Conservation (phyloP, 495 filamentous ascomycete genomes). For the Parathielavia appendiculata region DNA sequence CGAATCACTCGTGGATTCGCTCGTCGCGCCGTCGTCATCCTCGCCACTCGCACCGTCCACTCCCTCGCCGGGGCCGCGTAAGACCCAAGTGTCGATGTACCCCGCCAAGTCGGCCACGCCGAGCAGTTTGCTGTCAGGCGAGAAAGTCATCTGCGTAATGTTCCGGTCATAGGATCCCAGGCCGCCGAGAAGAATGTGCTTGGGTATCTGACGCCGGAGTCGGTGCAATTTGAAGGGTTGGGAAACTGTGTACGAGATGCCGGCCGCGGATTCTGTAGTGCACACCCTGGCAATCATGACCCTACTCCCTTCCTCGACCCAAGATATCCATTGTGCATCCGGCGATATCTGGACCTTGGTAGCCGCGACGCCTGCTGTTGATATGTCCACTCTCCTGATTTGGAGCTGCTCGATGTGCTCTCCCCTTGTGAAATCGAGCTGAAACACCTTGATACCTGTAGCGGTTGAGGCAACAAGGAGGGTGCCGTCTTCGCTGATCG, state of each 20-base stretch:
- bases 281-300: constrained; percentile 65
- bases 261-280: constrained; percentile 36
- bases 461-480: constrained; percentile 72
- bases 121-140: constrained; percentile 71
- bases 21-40: constrained; percentile 25
- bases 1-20: constrained; percentile 28
- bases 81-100: constrained; percentile 77
- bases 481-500: constrained; percentile 66
- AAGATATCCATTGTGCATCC: constrained; percentile 67
- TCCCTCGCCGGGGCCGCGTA: constrained; percentile 47
- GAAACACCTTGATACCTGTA: constrained; percentile 74
- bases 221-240: constrained; percentile 52
- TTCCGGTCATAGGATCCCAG: constrained; percentile 74
- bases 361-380: constrained; percentile 50
- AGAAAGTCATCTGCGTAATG: constrained; percentile 72
- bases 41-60: constrained; percentile 28
- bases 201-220: constrained; percentile 50
- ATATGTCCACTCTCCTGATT: constrained; percentile 30
- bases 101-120: constrained; percentile 77
- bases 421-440: constrained; percentile 43
- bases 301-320: constrained; percentile 73
- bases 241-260: constrained; percentile 43
- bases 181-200: constrained; percentile 56
- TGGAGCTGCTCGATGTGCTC: constrained; percentile 41
- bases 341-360: constrained; percentile 69